Evolutionary conservation across 495 filamentous ascomycete species (phyloP).

Genomic region (Aspergillus egyptiacus): DNA sequence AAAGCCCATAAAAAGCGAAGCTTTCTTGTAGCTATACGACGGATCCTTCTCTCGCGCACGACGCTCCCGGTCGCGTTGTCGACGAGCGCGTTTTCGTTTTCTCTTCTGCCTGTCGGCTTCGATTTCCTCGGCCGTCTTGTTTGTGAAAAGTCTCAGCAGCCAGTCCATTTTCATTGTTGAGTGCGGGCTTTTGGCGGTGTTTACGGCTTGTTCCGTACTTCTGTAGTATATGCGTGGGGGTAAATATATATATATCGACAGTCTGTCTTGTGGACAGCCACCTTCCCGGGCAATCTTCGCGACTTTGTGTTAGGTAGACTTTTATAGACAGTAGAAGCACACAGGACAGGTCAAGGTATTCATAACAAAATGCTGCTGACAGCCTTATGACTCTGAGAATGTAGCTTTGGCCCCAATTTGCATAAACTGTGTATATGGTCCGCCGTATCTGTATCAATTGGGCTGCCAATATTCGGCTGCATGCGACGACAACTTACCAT

Average conservation of each 20-base stretch:
- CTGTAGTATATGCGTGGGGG: too few relatives aligned
- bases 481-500: neutral
- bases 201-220: too few relatives aligned
- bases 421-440: neutral
- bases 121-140: neutral
- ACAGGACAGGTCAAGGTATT: neutral
- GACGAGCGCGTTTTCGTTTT: neutral
- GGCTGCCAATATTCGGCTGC: neutral
- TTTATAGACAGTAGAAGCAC: neutral
- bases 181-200: too few relatives aligned
- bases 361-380: neutral
- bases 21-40: neutral
- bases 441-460: slow-evolving; percentile 1
- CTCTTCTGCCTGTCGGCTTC: neutral
- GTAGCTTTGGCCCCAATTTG: neutral
- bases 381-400: neutral
- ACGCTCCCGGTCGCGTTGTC: neutral
- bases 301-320: too few relatives aligned
- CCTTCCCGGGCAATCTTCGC: too few relatives aligned
- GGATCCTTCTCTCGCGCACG: neutral
- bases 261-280: too few relatives aligned
- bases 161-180: slow-evolving; percentile 1
- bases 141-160: neutral
- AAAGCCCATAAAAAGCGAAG: slow-evolving; percentile 2
- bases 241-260: too few relatives aligned